A percentile compares a stretch with the other conserved stretches of the same genome.
These are phyloP conservation scores for Staphylotrichum longicolle DNA, from an alignment of 495 filamentous ascomycete genomes.

Conservation along the genomic window DNA sequence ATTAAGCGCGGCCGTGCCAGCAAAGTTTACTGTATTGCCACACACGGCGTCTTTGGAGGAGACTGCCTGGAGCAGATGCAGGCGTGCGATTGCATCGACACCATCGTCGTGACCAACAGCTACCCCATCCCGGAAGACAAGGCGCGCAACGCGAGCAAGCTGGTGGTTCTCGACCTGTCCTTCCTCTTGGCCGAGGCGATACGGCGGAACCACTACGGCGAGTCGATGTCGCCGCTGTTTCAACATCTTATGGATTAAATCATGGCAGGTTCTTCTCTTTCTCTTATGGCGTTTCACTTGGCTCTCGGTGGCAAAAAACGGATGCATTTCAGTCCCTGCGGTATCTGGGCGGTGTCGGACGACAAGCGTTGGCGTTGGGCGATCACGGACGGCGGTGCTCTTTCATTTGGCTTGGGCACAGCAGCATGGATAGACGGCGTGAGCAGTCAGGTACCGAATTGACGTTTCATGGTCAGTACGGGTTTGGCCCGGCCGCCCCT, in stretches of 20 bases:
- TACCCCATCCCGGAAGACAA: conserved; percentile 81
- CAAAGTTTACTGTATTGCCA: conserved; percentile 96
- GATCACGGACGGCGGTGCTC: conserved; percentile 21
- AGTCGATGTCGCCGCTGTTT: conserved; percentile 84
- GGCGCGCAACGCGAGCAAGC: conserved; percentile 69
- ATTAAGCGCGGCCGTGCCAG: conserved; percentile 88
- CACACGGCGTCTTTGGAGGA: conserved; percentile 88
- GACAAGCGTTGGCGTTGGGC: conserved; percentile 37
- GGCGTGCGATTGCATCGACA: conserved; percentile 84
- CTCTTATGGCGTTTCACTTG: background rate
- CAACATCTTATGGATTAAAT: conserved; percentile 62
- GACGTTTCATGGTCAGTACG: conserved; percentile 26
- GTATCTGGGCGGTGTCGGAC: conserved; percentile 20
- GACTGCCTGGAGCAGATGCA: conserved; percentile 89
- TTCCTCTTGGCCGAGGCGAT: conserved; percentile 88
- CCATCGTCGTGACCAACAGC: conserved; percentile 93
- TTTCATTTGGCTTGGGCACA: conserved; percentile 21
- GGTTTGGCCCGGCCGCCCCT: conserved; percentile 6
- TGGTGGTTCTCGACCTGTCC: conserved; percentile 84
- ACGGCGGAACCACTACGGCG: conserved; percentile 87
- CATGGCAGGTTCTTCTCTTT: conserved; percentile 21
- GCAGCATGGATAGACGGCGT: conserved; percentile 27
- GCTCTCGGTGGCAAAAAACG: conserved; percentile 11
- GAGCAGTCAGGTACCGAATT: conserved; percentile 39
- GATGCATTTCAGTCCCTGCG: conserved; percentile 14